Conservation (phyloP, 2,329 filamentous ascomycete genomes). For the Dactylonectria macrodidyma region DNA sequence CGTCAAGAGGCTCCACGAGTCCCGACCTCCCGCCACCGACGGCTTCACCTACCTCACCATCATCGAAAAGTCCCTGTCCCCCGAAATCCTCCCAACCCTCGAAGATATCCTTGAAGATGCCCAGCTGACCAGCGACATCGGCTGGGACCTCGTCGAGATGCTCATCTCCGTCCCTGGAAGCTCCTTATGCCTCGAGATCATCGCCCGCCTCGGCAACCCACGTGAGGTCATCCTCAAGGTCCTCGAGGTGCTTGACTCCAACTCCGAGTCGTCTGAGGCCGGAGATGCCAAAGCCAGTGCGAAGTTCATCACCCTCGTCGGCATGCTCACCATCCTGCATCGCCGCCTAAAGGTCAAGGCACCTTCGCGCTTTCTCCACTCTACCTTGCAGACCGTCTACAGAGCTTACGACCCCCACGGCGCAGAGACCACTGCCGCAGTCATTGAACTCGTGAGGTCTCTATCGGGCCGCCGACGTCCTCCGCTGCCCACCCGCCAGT, state of each 20-base stretch:
- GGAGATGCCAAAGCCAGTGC: slow-evolving; percentile 53
- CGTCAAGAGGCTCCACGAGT: slow-evolving; percentile 63
- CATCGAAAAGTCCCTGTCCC: slow-evolving; percentile 79
- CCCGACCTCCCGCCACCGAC: slow-evolving; percentile 70
- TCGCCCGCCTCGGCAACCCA: slow-evolving; percentile 84
- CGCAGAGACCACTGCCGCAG: slow-evolving; percentile 77
- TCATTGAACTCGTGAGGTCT: slow-evolving; percentile 79
- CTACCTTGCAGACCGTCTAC: slow-evolving; percentile 81
- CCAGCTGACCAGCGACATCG: slow-evolving; percentile 80
- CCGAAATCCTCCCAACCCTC: slow-evolving; percentile 76
- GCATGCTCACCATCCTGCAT: slow-evolving; percentile 81
- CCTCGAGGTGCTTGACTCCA: slow-evolving; percentile 76
- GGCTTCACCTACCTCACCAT: slow-evolving; percentile 85
- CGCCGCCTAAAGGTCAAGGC: slow-evolving; percentile 82
- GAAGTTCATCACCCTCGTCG: slow-evolving; percentile 79
- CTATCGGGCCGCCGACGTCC: slow-evolving; percentile 78
- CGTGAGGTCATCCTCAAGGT: slow-evolving; percentile 87
- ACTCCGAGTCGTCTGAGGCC: slow-evolving; percentile 58
- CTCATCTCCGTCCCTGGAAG: slow-evolving; percentile 78
- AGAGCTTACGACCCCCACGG: slow-evolving; percentile 74
- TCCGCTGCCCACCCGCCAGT: slow-evolving; percentile 70
- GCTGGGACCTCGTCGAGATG: slow-evolving; percentile 87
- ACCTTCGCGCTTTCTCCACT: slow-evolving; percentile 84
- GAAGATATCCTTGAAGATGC: slow-evolving; percentile 79
- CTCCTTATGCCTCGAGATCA: slow-evolving; percentile 80